These are phyloP conservation scores for Plasmodium gallinaceum DNA, from an alignment of 169 alveolate species.

Conservation along the genomic window DNA sequence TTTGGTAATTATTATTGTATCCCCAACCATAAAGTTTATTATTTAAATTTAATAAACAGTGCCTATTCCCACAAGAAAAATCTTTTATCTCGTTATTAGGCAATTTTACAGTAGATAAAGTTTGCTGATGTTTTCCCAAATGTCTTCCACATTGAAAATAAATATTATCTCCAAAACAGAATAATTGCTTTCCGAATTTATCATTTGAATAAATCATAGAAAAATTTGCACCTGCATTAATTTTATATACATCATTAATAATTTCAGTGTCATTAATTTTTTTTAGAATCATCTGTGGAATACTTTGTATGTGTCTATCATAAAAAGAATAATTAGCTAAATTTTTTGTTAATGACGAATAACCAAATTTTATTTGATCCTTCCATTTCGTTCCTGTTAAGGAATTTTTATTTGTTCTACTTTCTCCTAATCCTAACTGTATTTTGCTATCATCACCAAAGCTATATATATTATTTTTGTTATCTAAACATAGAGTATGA, in stretches of 20 bases:
- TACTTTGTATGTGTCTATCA: slow-evolving; percentile 76
- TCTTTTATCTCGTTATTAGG: slow-evolving; percentile 71
- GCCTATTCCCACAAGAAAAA: slow-evolving; percentile 71
- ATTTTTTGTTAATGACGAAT: slow-evolving; percentile 69
- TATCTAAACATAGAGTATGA: slow-evolving; percentile 69
- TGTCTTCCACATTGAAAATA: slow-evolving; percentile 75
- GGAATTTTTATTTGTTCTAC: slow-evolving; percentile 75
- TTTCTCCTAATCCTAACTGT: slow-evolving; percentile 74
- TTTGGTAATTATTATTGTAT: slow-evolving; percentile 58
- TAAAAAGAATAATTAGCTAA: slow-evolving; percentile 73
- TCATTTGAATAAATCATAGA: slow-evolving; percentile 73
- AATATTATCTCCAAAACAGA: slow-evolving; percentile 73
- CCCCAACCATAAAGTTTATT: slow-evolving; percentile 74
- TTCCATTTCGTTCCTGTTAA: slow-evolving; percentile 73
- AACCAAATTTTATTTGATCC: slow-evolving; percentile 73
- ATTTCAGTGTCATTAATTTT: slow-evolving; percentile 68
- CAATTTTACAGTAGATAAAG: slow-evolving; percentile 72
- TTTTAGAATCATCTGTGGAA: slow-evolving; percentile 65
- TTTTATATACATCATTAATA: slow-evolving; percentile 51
- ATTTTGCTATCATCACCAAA: slow-evolving; percentile 78
- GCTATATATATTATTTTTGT: slow-evolving; percentile 67
- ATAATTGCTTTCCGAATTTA: slow-evolving; percentile 63
- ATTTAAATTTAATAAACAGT: slow-evolving; percentile 68
- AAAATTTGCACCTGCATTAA: slow-evolving; percentile 68
- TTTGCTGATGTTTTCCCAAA: slow-evolving; percentile 71